Evolutionary conservation across 1,284 basidiomycete genomes (phyloP), one percentile per base, ranked within the genome.

Genomic region (Leccinum colubrinum): DNA sequence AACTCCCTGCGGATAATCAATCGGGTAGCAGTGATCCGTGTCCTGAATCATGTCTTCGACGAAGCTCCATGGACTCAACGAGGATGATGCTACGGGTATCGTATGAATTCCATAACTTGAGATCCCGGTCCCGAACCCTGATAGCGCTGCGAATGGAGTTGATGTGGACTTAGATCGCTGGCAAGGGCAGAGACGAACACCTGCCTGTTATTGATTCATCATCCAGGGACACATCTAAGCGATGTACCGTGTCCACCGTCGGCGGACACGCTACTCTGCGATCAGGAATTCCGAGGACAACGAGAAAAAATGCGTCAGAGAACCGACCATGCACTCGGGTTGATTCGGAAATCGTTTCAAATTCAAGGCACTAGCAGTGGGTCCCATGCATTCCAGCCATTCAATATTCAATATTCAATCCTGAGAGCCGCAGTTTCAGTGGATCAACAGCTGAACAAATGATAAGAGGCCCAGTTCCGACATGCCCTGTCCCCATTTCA

Each of bases 61-160:
- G 33, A 55, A 64, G 46, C 50, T 59, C 64, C 67, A 52, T 69
- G 59, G 59, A 52, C 48, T 2, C 55, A 48, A 55, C 33, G 17
- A 25, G 56, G 37, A 50, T 35, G 48, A 48, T 20, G 50, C 50
- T 41, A 53, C 39, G 11, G 50, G 30, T 15, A 51, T 41, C 17
- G 59, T 59, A 58, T 64, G 61, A 62, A 72, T 60, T 71, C 57
- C 51, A 60, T 57, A 54, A 62, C 57, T 43, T 55, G 39, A 35
- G 53, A 46, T 51, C 27, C 51, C 56, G 43, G 39, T 37, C 30
- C 20, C 54, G 33, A n/a, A 54, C 25, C 66, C 17, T 56, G 50
- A 51, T 51, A 15, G 35, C 43, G 53, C 59, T 63, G 55, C 56
- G 25, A 56, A 56, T n/a, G 59, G 67, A 53, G 69, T 60, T 53